Base-by-base conservation (phyloP, 1,284 basidiomycete genomes). In the Marasmius sp. region DNA sequence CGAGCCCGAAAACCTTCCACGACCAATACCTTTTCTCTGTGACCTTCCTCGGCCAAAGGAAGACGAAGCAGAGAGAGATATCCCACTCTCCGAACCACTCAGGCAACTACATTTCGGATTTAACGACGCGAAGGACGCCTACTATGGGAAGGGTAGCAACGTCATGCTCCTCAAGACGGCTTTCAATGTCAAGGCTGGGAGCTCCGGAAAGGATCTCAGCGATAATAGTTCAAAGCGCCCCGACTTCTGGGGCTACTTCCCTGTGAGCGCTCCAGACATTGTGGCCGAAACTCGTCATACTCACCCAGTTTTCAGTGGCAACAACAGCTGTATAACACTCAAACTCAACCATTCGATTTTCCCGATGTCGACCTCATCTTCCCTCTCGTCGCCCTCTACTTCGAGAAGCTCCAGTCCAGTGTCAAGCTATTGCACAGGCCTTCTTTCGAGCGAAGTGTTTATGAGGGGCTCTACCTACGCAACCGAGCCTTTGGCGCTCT, bases 301-400 rank as follows among this genome's bases (percentile, higher is more conserved):
- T 43, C 33, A 14, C 12, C n/a, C n/a, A 36, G 3, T 33, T 2
- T 8, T 3, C 20, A 63, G 61, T 63, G 57, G 57, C 58, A 63
- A 27, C 47, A 48, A 33, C 20, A 45, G 27, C 43, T 55, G 34
- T 33, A 57, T 12, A 20, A 48, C 18, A 22, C 53, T n/a, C 14
- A 18, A 10, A 36, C 41, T 11, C 49, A 38, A 6, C 14, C 7
- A 18, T 71, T 71, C 61, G 64, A 65, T 16, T 76, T 75, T 56
- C 75, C 75, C 3, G 69, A 72, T 5, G 55, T 67, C 22, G 79
- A 81, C 55, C 73, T 85, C 9, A 72, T 77, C 7, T 64, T 68
- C 2, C 59, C 63, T 2, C 75, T 87, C 22, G 75, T 85, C 64
- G 78, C 81, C 45, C 70, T 78, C 9, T 85, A 80, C 67, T 87